Base-by-base conservation (phyloP, 805 yeast species). In the Starmerella tilneyi region DNA sequence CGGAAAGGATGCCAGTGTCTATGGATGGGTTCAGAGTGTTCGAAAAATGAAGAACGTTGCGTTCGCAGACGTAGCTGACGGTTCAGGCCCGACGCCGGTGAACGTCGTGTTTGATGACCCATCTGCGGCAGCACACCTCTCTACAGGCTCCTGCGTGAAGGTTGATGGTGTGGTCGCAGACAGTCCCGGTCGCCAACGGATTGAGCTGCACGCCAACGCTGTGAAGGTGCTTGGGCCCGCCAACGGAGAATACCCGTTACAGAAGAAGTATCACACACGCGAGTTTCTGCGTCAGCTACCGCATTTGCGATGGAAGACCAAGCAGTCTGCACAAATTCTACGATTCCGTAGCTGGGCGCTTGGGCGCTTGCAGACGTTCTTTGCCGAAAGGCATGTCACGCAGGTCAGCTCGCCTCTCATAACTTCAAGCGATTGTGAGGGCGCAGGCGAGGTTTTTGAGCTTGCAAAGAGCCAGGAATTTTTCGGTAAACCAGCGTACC, bases 371-470 rank as follows among this genome's bases (percentile, higher is more conserved):
- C 63, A 70, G 32, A 65, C 65, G 3, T 84, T 75, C 54, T 84
- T 84, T 60, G 64, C 68, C 16, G 45, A 57, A 0, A 55, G 71
- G 16, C 72, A 72, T 12, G 85, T 84, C 53, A 63, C 70, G 12
- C 88, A 84, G 64, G 85, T 84, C 0, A 69, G 78, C 21, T 94
- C 97, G 3, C 98, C 99, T 7, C 56, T 89, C 11, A 65, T 89
- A 19, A 92, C 98, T 0, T 70, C 84, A 9, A 76, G 94, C 1
- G 98, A 92, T 61, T 89, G 97, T 60, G 99, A 92, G 65, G 97
- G 98, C 15, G 96, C 94, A 3, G 97, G 97, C 4, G 97, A 92
- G 59, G 74, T 83, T 50, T 92, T 92, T 53, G 66, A 64, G 37
- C 64, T 88, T 9, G 70, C 68, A 35, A 63, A 69, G 1, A 68